phyloP scores from a whole-genome alignment of 768 basidiomycete species.

The Strobilomyces dryophilus region DNA sequence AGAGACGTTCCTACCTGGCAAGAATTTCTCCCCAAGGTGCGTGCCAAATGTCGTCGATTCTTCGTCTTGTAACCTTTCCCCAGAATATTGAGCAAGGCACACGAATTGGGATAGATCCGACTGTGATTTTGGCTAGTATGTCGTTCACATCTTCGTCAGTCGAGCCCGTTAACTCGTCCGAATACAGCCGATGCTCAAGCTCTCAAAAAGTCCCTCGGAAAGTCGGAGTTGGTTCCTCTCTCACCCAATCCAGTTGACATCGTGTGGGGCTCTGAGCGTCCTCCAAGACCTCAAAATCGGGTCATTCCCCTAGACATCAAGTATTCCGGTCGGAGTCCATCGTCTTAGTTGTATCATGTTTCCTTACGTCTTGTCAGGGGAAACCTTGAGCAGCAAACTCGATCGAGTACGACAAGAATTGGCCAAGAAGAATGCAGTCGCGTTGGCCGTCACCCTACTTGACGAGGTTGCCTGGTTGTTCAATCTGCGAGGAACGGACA shows the following conservation, averaged over 20 bases:
- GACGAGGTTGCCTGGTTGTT: slow-evolving; percentile 96
- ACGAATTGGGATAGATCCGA: slow-evolving; percentile 81
- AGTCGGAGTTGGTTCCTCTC: slow-evolving; percentile 66
- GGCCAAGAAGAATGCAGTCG: slow-evolving; percentile 48
- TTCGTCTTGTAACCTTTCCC: neutral
- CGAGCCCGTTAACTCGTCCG: neutral
- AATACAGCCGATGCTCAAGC: slow-evolving; percentile 58
- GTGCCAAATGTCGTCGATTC: neutral
- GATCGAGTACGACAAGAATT: slow-evolving; percentile 60
- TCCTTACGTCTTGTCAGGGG: slow-evolving; percentile 36
- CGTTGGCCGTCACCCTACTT: slow-evolving; percentile 78
- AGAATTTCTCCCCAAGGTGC: slow-evolving; percentile 73
- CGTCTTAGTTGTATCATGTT: neutral
- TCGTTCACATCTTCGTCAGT: slow-evolving; percentile 13
- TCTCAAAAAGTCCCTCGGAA: slow-evolving; percentile 53
- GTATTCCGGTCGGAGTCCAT: slow-evolving; percentile 53
- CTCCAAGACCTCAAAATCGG: slow-evolving; percentile 60
- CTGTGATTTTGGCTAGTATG: slow-evolving; percentile 62
- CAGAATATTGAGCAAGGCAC: slow-evolving; percentile 60
- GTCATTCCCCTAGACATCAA: slow-evolving; percentile 69
- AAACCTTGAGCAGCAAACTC: slow-evolving; percentile 66
- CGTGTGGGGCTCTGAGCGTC: slow-evolving; percentile 69
- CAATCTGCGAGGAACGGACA: slow-evolving; percentile 89
- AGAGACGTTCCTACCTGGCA: slow-evolving; percentile 89
- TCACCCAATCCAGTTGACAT: slow-evolving; percentile 70